Conservation (phyloP, 257 asterid genomes). For the Jasminum sambac region DNA sequence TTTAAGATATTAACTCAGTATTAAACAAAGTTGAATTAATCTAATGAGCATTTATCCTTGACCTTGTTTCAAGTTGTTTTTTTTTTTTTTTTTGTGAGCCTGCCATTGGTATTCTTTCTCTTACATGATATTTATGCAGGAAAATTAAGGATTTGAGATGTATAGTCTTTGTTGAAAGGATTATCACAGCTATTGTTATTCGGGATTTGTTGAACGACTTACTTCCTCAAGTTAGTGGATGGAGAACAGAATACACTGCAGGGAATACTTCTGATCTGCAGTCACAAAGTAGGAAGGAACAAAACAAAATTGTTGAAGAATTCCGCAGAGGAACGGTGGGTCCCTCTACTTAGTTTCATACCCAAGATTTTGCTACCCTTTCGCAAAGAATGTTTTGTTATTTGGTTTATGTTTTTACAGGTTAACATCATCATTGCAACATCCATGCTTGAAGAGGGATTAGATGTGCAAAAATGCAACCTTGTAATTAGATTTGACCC, state of each 20-base stretch:
- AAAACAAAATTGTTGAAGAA: conserved; percentile 52
- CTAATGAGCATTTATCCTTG: neutral
- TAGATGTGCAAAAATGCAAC: conserved; percentile 94
- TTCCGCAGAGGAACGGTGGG: conserved; percentile 64
- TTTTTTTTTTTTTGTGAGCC: neutral
- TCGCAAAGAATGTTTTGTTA: neutral
- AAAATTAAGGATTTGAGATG: conserved; percentile 73
- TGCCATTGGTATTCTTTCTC: neutral
- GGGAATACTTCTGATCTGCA: conserved; percentile 48
- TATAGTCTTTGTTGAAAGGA: conserved; percentile 79
- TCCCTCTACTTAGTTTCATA: neutral
- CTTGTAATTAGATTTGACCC: conserved; percentile 89
- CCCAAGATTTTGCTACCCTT: neutral
- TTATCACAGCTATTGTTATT: conserved; percentile 72
- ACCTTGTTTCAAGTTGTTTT: neutral
- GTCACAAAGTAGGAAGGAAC: conserved; percentile 65
- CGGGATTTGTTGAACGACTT: conserved; percentile 57
- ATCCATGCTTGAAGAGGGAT: conserved; percentile 94
- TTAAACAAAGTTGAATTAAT: neutral
- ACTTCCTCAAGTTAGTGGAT: conserved; percentile 53
- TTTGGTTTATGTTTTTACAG: conserved; percentile 37
- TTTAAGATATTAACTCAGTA: neutral
- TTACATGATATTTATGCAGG: conserved; percentile 35
- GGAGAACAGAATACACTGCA: conserved; percentile 70
- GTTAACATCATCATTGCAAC: conserved; percentile 80